Evolutionary conservation across 2,329 filamentous ascomycete species (phyloP), one percentile per base, ranked within the genome.

Genomic region (Grosmannia serpens): DNA sequence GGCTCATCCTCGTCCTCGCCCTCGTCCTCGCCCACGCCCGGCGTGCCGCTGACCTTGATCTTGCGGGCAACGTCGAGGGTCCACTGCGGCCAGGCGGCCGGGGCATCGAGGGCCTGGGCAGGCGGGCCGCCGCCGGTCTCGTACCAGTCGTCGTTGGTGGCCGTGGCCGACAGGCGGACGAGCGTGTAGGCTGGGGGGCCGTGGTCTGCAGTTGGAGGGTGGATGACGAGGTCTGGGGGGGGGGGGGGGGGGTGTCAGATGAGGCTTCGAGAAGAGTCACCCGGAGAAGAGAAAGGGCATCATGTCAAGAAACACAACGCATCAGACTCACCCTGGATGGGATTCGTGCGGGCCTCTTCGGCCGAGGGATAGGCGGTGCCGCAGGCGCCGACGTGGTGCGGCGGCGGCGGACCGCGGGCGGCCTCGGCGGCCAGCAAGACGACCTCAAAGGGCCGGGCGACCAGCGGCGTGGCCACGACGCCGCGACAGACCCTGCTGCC

Each of bases 131-230:
- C 64, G 61, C 79, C 83, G 20, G 75, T 78, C 60, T 82, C 74
- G 61, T 76, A 79, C 80, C 80, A 84, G 62, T 75, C 72, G 17
- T 70, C 65, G 61, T 79, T 82, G 2, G 71, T 74, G 4, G 74
- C 68, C 0, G 79, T 82, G 10, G 77, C 80, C 0, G 79, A 79
- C 38, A 78, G 69, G 22, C 81, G 77, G 33, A 78, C 73, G 11
- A 81, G 70, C 0, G 80, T 78, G 65, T 81, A 84, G 7, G 72
- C 67, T 0, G 80, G 79, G 0, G 69, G 69, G 0, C 68, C 67
- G 10, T 63, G 65, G 20, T 67, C 67, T 4, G 64, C 61, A 0
- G 67, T 62, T 35, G 71, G 70, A 0, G 73, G 70, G 55, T 76
- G 75, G 4, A 83, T 72, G 15, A 81, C 27, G 35, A 57, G 44